Base-by-base conservation (phyloP, 306 rosid genomes). In the Urtica urens region DNA sequence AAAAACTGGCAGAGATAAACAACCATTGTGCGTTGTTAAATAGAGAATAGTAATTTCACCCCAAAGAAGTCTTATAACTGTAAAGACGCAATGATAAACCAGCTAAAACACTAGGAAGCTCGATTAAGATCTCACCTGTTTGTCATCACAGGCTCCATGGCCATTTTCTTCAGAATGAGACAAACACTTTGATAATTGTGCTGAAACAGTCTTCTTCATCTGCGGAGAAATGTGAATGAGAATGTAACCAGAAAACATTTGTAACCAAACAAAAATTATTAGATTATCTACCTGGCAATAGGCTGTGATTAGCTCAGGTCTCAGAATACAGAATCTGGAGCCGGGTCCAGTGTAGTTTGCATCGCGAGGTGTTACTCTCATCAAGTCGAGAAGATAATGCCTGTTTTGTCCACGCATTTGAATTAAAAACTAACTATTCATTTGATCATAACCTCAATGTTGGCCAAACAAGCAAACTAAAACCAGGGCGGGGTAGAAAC, bases 291-390 rank as follows among this genome's bases (percentile, higher is more conserved):
- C 99, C 93, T 85, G 96, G 68, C 81, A 82, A 76, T 63, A 92
- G 10, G 83, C 81, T 34, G 82, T 75, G 60, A 92, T 82, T 53
- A 92, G 70, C 70, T 92, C 99, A 41, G 87, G 81, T 59, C 99
- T 82, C 72, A 92, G 56, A 18, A 92, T 82, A 63, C 93, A 79
- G 64, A 80, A 92, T 58, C 96, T 83, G 29, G 96, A 85, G 33
- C 96, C 81, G 45, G 83, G 70, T 51, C 96, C 94, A 55, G 73
- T 79, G 61, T 73, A 79, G 67, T 85, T 92, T 44, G 94, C 94
- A 82, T 92, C 96, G 38, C 94, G 93, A 34, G 99, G 99, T 49
- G 99, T 85, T 41, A 86, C 94, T 67, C 99, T 79, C 94, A 92
- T 85, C 73, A 92, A 69, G 70, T 92, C 99, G 7, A 92, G 87